A percentile compares a stretch with the other conserved stretches of the same genome.
Evolutionary conservation across 176 grass and related monocot genomes (phyloP).

Genomic region (Raddia guianensis): DNA sequence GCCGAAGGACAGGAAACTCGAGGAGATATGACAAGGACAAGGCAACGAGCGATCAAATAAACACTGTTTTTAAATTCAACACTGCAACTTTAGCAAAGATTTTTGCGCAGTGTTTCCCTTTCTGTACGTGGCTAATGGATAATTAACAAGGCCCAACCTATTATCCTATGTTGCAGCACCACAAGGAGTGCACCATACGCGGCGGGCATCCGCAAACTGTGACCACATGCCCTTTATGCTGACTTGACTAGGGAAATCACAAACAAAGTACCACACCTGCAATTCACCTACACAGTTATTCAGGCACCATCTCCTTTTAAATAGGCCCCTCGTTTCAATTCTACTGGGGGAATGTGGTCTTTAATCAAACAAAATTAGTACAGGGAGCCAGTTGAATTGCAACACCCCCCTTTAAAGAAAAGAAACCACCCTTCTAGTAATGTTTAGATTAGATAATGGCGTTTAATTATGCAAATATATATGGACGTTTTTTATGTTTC

Average conservation of each 20-base stretch:
- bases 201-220: conserved; percentile 40
- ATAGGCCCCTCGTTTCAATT: conserved; percentile 19
- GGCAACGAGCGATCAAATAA: not conserved
- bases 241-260: conserved; percentile 46
- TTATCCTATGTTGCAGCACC: conserved; percentile 19
- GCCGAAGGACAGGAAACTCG: conserved; percentile 5
- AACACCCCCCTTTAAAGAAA: not conserved
- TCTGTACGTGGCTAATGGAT: conserved; percentile 33
- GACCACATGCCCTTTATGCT: conserved; percentile 45
- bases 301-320: conserved; percentile 23
- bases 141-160: conserved; percentile 11
- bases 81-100: conserved; percentile 31
- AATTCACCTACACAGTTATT: conserved; percentile 24
- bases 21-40: conserved; percentile 36
- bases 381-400: not conserved
- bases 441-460: not conserved
- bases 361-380: not conserved
- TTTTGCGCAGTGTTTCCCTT: conserved; percentile 35
- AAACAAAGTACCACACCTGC: conserved; percentile 16
- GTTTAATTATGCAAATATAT: conserved; percentile 14
- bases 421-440: not conserved
- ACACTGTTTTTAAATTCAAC: conserved; percentile 17
- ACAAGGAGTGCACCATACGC: conserved; percentile 51
- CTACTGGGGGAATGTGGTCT: not conserved
- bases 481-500: conserved; percentile 7